These are phyloP conservation scores for Echinochloa phyllopogon DNA, from an alignment of 176 grass and related monocot species.

Conservation along the genomic window DNA sequence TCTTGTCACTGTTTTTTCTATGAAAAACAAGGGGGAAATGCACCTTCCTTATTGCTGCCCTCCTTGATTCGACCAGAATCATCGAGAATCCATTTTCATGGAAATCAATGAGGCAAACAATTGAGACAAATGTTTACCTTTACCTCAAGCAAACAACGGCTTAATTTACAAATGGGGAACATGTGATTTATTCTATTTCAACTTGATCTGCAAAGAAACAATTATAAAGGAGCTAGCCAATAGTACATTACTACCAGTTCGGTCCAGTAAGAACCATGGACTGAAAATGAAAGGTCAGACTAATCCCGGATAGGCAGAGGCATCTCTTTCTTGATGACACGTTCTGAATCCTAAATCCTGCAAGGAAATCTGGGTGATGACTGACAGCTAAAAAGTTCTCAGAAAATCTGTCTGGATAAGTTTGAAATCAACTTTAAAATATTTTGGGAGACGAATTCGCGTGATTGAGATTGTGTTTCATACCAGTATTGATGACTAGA, in stretches of 20 bases:
- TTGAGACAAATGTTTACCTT: not conserved
- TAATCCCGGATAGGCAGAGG: conserved; percentile 37
- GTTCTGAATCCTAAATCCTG: conserved; percentile 31
- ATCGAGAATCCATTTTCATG: not conserved
- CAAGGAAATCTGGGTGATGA: conserved; percentile 22
- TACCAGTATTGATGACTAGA: not conserved
- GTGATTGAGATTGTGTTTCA: not conserved
- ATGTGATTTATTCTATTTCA: not conserved
- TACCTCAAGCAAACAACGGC: not conserved
- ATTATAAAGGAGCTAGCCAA: not conserved
- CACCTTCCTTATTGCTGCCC: not conserved
- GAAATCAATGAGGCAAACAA: not conserved
- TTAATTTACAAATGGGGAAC: not conserved
- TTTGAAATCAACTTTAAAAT: not conserved
- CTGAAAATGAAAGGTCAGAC: conserved; percentile 27
- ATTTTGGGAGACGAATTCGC: not conserved
- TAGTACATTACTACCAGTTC: not conserved
- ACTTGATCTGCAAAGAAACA: not conserved
- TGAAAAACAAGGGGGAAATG: not conserved
- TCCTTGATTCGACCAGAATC: not conserved
- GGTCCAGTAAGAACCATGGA: not conserved
- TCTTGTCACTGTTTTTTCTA: not conserved
- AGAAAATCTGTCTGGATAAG: not conserved
- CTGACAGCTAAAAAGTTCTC: conserved; percentile 10
- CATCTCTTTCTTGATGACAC: conserved; percentile 35